Percentiles rank a stretch among this genome's conserved stretches.
These are phyloP conservation scores for Setaria viridis DNA, from an alignment of 202 grass and related monocot genomes.

Conservation along the genomic window DNA sequence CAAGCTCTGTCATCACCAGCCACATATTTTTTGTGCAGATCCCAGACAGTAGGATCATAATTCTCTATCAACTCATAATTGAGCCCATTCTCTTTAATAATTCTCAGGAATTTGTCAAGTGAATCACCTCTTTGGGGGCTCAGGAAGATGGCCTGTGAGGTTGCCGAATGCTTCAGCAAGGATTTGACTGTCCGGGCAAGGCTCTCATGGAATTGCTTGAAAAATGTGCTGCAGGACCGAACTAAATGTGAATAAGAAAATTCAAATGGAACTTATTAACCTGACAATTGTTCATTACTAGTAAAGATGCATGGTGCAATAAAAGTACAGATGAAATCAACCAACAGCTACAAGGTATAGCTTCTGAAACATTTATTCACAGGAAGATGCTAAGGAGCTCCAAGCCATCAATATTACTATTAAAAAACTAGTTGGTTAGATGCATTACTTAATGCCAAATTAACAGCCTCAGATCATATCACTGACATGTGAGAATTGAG, in stretches of 20 bases:
- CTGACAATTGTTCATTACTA: constrained; percentile 13
- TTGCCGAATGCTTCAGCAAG: constrained; percentile 69
- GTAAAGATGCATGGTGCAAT: constrained; percentile 7
- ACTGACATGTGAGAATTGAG: neutral
- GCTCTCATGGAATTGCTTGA: constrained; percentile 82
- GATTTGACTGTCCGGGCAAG: constrained; percentile 66
- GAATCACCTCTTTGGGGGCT: constrained; percentile 89
- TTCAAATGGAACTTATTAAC: constrained; percentile 6
- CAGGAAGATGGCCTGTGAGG: constrained; percentile 81
- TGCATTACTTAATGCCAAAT: constrained; percentile 2
- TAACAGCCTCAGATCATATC: constrained; percentile 11
- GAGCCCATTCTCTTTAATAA: constrained; percentile 62
- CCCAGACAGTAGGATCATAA: constrained; percentile 76
- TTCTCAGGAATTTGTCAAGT: constrained; percentile 67
- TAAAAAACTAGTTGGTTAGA: constrained; percentile 7
- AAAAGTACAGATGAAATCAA: constrained; percentile 12
- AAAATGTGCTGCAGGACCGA: constrained; percentile 70
- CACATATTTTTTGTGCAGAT: constrained; percentile 67
- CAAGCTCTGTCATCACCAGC: constrained; percentile 62
- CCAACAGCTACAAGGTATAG: constrained; percentile 7
- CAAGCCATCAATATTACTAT: neutral
- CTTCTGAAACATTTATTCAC: neutral
- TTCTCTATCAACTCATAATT: constrained; percentile 75
- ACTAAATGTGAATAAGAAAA: constrained; percentile 22
- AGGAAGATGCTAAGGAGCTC: constrained; percentile 4